Percentiles rank a stretch among this genome's conserved stretches.
These are phyloP conservation scores for Synchytrium microbalum DNA, from an alignment of 371 early-diverging fungal genomes.

Conservation along the genomic window DNA sequence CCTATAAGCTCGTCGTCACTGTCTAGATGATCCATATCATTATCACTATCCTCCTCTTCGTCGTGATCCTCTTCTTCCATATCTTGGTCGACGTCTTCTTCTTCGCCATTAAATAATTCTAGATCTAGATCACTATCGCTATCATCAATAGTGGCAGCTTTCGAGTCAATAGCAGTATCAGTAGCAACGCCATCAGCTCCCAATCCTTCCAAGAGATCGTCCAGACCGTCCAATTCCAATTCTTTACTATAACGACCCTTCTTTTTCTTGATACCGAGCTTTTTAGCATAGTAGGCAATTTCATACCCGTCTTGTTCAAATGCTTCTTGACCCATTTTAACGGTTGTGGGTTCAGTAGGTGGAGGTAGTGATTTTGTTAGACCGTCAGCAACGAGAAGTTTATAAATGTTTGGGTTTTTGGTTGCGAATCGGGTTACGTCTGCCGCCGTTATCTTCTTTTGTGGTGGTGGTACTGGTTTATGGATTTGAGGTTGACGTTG, in stretches of 20 bases:
- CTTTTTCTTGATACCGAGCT: slow-evolving; percentile 58
- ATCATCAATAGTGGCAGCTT: slow-evolving; percentile 2
- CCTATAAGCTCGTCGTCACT: slow-evolving; percentile 8
- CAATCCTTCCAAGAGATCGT: slow-evolving; percentile 2
- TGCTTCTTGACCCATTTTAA: background rate
- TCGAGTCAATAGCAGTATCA: background rate
- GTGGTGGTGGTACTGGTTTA: background rate
- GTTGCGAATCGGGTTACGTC: background rate
- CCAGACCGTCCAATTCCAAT: slow-evolving; percentile 27
- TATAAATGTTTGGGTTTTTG: background rate
- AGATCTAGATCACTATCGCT: background rate
- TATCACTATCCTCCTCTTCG: slow-evolving; percentile 7
- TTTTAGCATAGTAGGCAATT: slow-evolving; percentile 67
- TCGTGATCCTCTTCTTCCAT: slow-evolving; percentile 6
- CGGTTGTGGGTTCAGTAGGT: background rate
- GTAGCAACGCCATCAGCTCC: slow-evolving; percentile 4
- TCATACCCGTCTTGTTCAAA: slow-evolving; percentile 51
- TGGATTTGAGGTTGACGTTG: background rate
- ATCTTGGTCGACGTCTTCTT: slow-evolving; percentile 4
- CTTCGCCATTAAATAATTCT: background rate
- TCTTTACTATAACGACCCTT: slow-evolving; percentile 20
- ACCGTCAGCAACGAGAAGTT: background rate
- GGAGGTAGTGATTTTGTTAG: background rate
- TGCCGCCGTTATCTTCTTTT: background rate
- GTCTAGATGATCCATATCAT: slow-evolving; percentile 11